A percentile compares a stretch with the other conserved stretches of the same genome.
phyloP scores from a whole-genome alignment of 768 basidiomycete species.

The Ramaria rubella region DNA sequence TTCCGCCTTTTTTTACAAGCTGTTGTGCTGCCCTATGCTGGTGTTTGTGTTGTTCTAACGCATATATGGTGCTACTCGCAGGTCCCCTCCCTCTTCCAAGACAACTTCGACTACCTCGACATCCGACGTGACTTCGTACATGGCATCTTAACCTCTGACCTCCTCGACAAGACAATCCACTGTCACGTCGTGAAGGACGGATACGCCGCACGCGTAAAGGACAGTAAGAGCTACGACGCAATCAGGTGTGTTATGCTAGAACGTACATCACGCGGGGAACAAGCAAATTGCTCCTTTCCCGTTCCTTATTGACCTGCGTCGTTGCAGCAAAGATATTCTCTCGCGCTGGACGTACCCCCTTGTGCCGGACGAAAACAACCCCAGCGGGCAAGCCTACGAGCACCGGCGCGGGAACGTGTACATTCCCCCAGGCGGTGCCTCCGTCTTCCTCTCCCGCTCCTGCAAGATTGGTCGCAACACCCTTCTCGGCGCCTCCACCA shows the following conservation, averaged over 20 bases:
- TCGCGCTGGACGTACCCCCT: slow-evolving; percentile 93
- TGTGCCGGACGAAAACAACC: slow-evolving; percentile 91
- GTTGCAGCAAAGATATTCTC: slow-evolving; percentile 79
- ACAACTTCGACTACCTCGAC: slow-evolving; percentile 97
- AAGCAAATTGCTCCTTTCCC: no score
- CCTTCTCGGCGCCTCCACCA: slow-evolving; percentile 76
- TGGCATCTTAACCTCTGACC: slow-evolving; percentile 88
- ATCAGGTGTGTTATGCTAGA: slow-evolving; percentile 54
- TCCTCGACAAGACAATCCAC: slow-evolving; percentile 91
- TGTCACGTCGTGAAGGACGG: slow-evolving; percentile 84
- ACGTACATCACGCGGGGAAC: no score
- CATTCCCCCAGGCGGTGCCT: slow-evolving; percentile 61
- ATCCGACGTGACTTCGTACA: slow-evolving; percentile 90
- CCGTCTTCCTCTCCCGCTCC: slow-evolving; percentile 58
- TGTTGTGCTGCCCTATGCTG: not conserved
- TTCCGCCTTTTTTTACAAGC: not conserved
- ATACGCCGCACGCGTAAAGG: slow-evolving; percentile 89
- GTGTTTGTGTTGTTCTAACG: not conserved
- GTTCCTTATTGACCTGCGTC: no score
- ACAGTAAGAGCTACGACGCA: slow-evolving; percentile 86
- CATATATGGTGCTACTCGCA: slow-evolving; percentile 27
- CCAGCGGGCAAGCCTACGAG: slow-evolving; percentile 75
- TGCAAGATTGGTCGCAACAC: slow-evolving; percentile 76
- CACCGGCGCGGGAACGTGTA: slow-evolving; percentile 86
- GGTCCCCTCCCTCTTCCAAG: slow-evolving; percentile 95